Conservation (phyloP, 176 grass and related monocot species). For the Carex scoparia region DNA sequence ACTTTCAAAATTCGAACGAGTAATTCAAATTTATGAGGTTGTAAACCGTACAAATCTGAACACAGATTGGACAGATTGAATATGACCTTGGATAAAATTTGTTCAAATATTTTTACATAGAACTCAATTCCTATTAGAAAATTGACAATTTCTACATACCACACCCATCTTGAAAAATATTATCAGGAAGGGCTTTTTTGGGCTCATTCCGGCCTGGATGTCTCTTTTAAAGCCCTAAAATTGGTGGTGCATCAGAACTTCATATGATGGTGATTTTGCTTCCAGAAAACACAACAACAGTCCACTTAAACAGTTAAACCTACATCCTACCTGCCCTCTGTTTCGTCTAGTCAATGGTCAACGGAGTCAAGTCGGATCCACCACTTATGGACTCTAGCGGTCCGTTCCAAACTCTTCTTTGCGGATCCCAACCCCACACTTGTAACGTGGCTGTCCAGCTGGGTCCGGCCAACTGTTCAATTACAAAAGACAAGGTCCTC, state of each 20-base stretch:
- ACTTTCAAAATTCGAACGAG: no score
- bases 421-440: not conserved
- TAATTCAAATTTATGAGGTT: no score
- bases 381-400: not conserved
- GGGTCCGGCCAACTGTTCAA: constrained; percentile 1
- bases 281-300: not conserved
- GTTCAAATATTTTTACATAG: no score
- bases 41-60: no score
- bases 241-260: not conserved
- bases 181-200: not conserved
- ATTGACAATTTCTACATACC: no score
- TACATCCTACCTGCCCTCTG: not conserved
- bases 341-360: not conserved
- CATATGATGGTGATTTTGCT: not conserved
- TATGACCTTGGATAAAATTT: no score
- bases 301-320: not conserved
- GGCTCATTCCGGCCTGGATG: not conserved
- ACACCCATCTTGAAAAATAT: no score
- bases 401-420: not conserved
- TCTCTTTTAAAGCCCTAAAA: not conserved
- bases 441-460: not conserved
- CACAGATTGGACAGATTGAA: no score
- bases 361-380: not conserved
- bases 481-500: not conserved
- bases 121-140: no score